Base-by-base conservation (phyloP, 306 rosid genomes). In the Clitoria ternatea region DNA sequence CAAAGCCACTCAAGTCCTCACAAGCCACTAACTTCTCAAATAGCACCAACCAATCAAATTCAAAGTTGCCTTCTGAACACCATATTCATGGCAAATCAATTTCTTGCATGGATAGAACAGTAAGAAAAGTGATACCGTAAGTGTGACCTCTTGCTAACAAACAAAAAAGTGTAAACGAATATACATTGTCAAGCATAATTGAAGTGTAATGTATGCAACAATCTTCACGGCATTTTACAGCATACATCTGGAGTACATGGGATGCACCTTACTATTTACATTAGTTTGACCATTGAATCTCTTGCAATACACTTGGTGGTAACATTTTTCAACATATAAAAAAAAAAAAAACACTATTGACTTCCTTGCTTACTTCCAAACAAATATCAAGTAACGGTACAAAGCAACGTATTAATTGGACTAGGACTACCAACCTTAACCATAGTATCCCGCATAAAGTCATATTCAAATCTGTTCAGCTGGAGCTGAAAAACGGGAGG, bases 401-500 rank as follows among this genome's bases (percentile, higher is more conserved):
- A 19, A 45, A 80, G 27, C 2, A 45, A 52, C 35, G 44, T 19
- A 23, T 18, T 45, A 29, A 30, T 65, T 26, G 72, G 65, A 74
- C n/a, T n/a, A n/a, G n/a, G n/a, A n/a, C 40, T 59, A 73, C 90
- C 61, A 60, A 91, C 97, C 97, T 91, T 91, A 33, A 91, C 96
- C 97, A 91, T 91, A 10, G 97, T 89, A 78, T 91, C 97, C 50
- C 93, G 83, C 89, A 91, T 82, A 77, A 91, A 91, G 59, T 91
- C 97, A 70, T 91, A 91, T 79, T 91, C 97, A 75, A 91, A 91
- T 61, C 97, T 87, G 72, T 91, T 91, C 70, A 91, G 82, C 81
- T 91, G 97, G 62, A 91, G 97, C 73, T 91, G 97, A 79, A 91
- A 96, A 11, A 91, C 97, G 4, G 96, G 97, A 6, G 97, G 97